phyloP scores from a whole-genome alignment of 106 monocot genomes.

The Allium fistulosum region DNA sequence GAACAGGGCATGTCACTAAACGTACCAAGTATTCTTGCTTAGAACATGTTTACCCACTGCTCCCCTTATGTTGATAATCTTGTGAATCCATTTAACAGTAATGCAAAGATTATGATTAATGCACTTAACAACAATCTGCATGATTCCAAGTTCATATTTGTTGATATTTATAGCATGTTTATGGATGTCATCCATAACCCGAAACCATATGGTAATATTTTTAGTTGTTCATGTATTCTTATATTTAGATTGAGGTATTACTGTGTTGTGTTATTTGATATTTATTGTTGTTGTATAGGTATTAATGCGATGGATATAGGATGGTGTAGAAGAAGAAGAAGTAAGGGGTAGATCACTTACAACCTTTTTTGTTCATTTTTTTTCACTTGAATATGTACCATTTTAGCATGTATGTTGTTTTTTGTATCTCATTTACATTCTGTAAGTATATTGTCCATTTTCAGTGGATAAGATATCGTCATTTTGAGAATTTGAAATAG shows the following conservation, averaged over 20 bases:
- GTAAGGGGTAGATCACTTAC: constrained; percentile 75
- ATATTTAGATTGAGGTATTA: background rate
- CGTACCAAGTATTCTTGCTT: constrained; percentile 62
- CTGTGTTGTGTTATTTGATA: too few relatives aligned
- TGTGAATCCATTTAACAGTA: constrained; percentile 64
- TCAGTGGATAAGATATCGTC: too few relatives aligned
- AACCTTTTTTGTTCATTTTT: too few relatives aligned
- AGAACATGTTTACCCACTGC: constrained; percentile 26
- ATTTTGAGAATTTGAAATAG: too few relatives aligned
- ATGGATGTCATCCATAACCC: constrained; percentile 45
- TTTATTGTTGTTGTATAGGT: constrained; percentile 18
- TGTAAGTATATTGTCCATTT: too few relatives aligned
- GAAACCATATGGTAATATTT: constrained; percentile 40
- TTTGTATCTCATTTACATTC: too few relatives aligned
- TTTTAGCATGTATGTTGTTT: too few relatives aligned
- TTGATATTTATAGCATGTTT: constrained; percentile 67
- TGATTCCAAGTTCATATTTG: constrained; percentile 47
- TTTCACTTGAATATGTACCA: too few relatives aligned
- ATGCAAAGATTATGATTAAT: constrained; percentile 61
- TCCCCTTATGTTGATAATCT: constrained; percentile 50
- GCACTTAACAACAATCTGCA: constrained; percentile 60
- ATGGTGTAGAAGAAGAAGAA: constrained; percentile 75
- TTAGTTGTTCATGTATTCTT: too few relatives aligned
- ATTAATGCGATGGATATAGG: constrained; percentile 60
- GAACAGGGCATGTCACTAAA: too few relatives aligned